Evolutionary conservation across 352 stramenopile genomes (phyloP).

Genomic region (Pythium rhizo-oryzae): DNA sequence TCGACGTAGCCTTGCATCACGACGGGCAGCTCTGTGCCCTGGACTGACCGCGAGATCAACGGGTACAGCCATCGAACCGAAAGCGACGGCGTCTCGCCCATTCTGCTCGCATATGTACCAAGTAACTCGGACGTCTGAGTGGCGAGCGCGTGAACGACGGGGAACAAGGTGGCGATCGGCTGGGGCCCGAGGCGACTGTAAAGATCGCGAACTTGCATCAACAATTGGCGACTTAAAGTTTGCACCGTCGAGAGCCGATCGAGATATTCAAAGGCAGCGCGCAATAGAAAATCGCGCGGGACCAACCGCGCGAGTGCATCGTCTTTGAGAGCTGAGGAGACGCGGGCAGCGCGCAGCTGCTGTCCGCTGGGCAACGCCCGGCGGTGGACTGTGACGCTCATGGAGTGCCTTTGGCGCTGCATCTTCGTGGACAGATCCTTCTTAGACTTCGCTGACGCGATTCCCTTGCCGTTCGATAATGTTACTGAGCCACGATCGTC

Average conservation of each 20-base stretch:
- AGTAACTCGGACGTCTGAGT: constrained; percentile 18
- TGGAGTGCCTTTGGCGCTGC: neutral
- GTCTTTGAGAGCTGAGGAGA: constrained; percentile 1
- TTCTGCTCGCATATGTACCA: neutral
- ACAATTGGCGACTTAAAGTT: constrained; percentile 8
- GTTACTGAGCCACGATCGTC: neutral
- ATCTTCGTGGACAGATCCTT: too few relatives aligned
- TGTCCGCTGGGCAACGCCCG: neutral
- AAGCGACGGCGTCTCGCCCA: neutral
- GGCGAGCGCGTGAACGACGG: constrained; percentile 14
- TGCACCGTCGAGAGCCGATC: constrained; percentile 15
- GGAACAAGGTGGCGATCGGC: constrained; percentile 9
- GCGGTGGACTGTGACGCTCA: neutral
- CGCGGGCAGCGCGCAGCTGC: too few relatives aligned
- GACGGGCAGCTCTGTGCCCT: constrained; percentile 25
- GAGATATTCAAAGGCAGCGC: constrained; percentile 11
- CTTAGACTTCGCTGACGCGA: too few relatives aligned
- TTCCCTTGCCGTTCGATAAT: too few relatives aligned
- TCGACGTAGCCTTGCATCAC: constrained; percentile 56
- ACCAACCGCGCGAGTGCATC: neutral
- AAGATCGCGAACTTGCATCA: constrained; percentile 13
- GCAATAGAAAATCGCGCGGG: constrained; percentile 10
- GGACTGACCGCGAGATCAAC: constrained; percentile 21
- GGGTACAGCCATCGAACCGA: constrained; percentile 26
- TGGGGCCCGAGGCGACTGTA: constrained; percentile 10